Conservation (phyloP, 352 stramenopile genomes). For the Ophiocytium majus region DNA sequence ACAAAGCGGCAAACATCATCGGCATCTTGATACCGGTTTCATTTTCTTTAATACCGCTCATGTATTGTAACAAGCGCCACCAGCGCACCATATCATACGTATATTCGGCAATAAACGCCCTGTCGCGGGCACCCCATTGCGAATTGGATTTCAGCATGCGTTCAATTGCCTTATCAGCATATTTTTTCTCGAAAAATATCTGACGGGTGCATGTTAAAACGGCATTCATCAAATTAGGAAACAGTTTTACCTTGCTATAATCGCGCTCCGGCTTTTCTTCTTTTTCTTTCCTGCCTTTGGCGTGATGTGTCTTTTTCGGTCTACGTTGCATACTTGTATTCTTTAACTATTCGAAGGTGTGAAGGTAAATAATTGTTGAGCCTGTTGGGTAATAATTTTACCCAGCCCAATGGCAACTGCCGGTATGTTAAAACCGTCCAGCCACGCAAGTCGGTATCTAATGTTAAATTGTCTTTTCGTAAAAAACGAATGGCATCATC, state of each 20-base stretch:
- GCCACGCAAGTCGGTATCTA: not conserved
- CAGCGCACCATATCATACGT: not conserved
- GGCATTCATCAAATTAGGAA: no score
- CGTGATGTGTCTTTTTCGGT: no score
- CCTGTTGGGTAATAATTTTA: conserved; percentile 1
- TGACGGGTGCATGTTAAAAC: no score
- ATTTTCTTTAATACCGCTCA: not conserved
- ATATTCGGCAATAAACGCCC: not conserved
- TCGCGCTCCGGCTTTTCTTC: no score
- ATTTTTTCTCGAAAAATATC: conserved; percentile 16
- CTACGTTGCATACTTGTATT: no score
- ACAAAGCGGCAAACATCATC: no score
- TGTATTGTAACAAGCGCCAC: not conserved
- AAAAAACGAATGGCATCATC: not conserved
- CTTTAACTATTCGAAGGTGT: not conserved
- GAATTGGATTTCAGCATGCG: not conserved
- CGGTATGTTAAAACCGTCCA: not conserved
- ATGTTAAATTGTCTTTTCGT: not conserved
- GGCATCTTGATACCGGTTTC: no score
- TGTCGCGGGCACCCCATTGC: not conserved
- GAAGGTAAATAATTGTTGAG: conserved; percentile 7
- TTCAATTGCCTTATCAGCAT: conserved; percentile 6
- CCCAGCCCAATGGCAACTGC: not conserved
- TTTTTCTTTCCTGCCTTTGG: no score
- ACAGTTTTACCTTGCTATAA: no score